Base-by-base conservation (phyloP, 169 alveolate species). In the Cystoisospora suis region DNA sequence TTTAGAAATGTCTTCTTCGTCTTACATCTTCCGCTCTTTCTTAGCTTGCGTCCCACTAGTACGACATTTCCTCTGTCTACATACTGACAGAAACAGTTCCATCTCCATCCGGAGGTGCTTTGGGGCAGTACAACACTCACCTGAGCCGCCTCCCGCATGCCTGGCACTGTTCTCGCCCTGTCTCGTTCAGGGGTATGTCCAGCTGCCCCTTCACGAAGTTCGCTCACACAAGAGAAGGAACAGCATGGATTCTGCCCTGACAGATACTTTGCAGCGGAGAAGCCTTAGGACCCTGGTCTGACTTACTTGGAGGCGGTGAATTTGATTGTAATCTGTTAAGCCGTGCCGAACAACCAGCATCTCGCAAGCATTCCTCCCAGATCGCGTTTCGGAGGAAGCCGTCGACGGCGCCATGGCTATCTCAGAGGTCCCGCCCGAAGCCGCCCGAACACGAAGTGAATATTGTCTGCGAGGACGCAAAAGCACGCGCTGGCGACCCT, bases 141-240 rank as follows among this genome's bases (percentile, higher is more conserved):
- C 45, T 58, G 59, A 85, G 38, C 12, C 45, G 20, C 38, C 34
- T 27, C 44, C 90, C 90, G 80, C 90, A 85, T 3, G n/a, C 58
- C 32, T 69, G 38, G 80, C 90, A 85, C 45, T 85, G 90, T 27
- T 58, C 46, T 29, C 90, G 6, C 12, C 90, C 90, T 59, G 7
- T 49, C 47, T 85, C 90, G 81, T 85, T 85, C 81, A 85, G 69
- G 44, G 90, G 90, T 29, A 85, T 61, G 90, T 85, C 90, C 9
- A 85, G 90, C 46, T 61, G 90, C n/a, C 90, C 90, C 90, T 85
- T 79, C n/a, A 32, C n/a, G n/a, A n/a, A n/a, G n/a, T n/a, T n/a
- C n/a, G n/a, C n/a, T n/a, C n/a, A n/a, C n/a, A n/a, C n/a, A n/a
- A n/a, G n/a, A n/a, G n/a, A n/a, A n/a, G n/a, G n/a, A n/a, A n/a